A percentile compares a stretch with the other conserved stretches of the same genome.
Conservation (phyloP, 176 grass and related monocot species). For the Metroxylon sagu region DNA sequence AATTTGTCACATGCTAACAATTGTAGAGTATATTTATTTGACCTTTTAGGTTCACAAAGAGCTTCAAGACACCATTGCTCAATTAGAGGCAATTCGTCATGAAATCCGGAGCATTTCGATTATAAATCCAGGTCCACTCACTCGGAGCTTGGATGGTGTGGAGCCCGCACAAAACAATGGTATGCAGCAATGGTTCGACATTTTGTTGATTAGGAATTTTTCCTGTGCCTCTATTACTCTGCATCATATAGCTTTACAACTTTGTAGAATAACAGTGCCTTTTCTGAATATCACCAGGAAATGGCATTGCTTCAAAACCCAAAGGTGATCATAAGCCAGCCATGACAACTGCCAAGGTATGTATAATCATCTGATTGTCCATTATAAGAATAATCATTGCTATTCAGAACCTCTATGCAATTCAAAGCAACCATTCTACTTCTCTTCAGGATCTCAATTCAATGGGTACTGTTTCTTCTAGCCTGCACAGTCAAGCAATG, state of each 20-base stretch:
- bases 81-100: constrained; percentile 79
- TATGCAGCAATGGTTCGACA: neutral
- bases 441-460: constrained; percentile 42
- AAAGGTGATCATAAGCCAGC: constrained; percentile 16
- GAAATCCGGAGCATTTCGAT: constrained; percentile 75
- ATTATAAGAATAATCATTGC: too few species aligned
- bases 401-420: neutral
- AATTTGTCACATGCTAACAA: neutral
- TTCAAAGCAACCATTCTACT: neutral
- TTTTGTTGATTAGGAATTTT: too few species aligned
- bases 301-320: constrained; percentile 22
- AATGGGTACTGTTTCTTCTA: constrained; percentile 34
- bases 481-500: constrained; percentile 58
- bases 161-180: constrained; percentile 19
- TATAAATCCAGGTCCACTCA: constrained; percentile 53
- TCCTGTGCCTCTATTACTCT: too few species aligned
- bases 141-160: constrained; percentile 23
- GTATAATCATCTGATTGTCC: constrained; percentile 10
- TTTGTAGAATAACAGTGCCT: constrained; percentile 13
- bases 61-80: constrained; percentile 77
- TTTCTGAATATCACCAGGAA: constrained; percentile 13
- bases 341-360: constrained; percentile 25
- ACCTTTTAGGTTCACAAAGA: constrained; percentile 68
- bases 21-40: neutral
- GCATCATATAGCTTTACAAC: constrained; percentile 1